These are phyloP conservation scores for Hyphopichia burtonii DNA, from an alignment of 1,139 yeast genomes.

Conservation along the genomic window DNA sequence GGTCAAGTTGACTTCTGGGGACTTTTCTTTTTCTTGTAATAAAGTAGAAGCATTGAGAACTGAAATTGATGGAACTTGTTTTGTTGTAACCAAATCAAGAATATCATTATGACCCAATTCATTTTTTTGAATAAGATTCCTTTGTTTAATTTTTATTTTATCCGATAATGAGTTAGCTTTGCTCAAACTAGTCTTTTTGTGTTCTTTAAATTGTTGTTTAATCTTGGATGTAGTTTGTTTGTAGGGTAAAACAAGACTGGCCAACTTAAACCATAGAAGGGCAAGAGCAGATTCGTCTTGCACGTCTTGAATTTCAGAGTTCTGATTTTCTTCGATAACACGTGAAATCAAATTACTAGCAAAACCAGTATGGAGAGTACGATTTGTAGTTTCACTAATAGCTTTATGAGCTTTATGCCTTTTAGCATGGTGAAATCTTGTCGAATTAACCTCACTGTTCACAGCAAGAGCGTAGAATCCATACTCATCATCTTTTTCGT, in stretches of 20 bases:
- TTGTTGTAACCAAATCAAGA: background rate
- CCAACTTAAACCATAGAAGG: slow-evolving; percentile 4
- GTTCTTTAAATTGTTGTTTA: background rate
- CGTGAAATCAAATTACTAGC: background rate
- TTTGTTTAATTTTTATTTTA: background rate
- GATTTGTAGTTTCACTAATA: background rate
- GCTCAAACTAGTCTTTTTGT: background rate
- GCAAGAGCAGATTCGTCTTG: slow-evolving; percentile 3
- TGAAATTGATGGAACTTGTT: slow-evolving; percentile 1
- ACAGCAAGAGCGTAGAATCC: too few relatives aligned
- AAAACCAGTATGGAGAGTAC: background rate
- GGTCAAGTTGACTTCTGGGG: background rate
- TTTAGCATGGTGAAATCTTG: too few relatives aligned
- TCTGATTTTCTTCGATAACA: background rate
- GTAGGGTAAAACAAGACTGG: slow-evolving; percentile 3
- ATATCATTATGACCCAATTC: background rate
- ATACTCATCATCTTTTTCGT: background rate
- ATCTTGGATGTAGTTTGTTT: background rate
- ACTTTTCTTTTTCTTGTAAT: background rate
- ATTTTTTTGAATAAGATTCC: background rate
- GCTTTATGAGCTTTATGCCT: background rate
- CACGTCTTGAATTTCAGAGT: background rate
- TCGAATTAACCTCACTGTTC: too few relatives aligned
- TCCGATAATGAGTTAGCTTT: background rate
- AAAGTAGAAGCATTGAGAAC: background rate